These are phyloP conservation scores for Russula sp. DNA, from an alignment of 768 basidiomycete genomes.

Conservation along the genomic window DNA sequence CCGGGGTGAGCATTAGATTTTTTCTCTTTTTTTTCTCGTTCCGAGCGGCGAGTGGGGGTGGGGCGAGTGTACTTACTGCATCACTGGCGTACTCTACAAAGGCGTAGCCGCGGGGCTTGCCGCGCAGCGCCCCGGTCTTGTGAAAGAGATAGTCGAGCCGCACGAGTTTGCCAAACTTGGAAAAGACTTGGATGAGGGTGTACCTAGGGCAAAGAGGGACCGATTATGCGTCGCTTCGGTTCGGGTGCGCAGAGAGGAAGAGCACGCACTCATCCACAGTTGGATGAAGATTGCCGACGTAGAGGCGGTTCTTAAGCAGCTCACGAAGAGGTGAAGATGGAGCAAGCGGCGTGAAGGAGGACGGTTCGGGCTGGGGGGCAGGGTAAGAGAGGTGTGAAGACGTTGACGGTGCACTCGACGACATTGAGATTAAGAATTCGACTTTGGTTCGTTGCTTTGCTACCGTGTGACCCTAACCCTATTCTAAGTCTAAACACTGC, in stretches of 20 bases:
- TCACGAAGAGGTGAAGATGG: conserved; percentile 22
- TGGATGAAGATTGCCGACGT: conserved; percentile 83
- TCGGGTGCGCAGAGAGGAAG: background rate
- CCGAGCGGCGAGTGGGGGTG: conserved; percentile 18
- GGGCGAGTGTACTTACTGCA: conserved; percentile 47
- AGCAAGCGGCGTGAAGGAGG: conserved; percentile 17
- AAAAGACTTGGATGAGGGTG: conserved; percentile 81
- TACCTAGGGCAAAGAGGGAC: conserved; percentile 45
- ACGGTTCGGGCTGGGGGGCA: conserved; percentile 11
- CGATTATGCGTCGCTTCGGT: background rate
- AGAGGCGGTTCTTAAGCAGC: conserved; percentile 66
- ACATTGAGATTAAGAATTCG: too few relatives aligned
- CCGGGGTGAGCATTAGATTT: conserved; percentile 39
- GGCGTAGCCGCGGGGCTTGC: conserved; percentile 92
- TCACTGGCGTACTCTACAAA: conserved; percentile 80
- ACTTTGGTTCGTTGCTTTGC: too few relatives aligned
- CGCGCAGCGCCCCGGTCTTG: conserved; percentile 80
- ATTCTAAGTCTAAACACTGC: background rate
- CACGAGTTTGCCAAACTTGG: conserved; percentile 86
- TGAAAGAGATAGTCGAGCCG: conserved; percentile 95
- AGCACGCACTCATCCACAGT: conserved; percentile 74
- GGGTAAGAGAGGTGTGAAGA: conserved; percentile 27
- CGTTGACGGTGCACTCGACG: background rate
- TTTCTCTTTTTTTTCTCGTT: conserved; percentile 7
- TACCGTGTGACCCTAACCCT: background rate